phyloP scores from a whole-genome alignment of 2,329 filamentous ascomycete genomes.

The Parascedosporium putredinis region DNA sequence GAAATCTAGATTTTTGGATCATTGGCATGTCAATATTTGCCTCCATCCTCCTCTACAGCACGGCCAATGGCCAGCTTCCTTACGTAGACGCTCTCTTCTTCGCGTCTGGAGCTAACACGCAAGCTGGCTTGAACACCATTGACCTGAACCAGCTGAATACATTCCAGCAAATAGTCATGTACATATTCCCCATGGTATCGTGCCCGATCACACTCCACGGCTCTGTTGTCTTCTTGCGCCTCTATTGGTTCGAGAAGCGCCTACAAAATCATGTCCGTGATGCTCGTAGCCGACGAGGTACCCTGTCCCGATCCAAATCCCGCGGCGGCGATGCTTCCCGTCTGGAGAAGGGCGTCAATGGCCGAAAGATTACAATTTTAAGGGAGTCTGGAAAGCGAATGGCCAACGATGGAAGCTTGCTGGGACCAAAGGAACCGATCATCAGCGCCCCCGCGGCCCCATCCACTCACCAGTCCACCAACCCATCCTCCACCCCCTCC shows the following conservation, averaged over 20 bases:
- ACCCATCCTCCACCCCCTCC: constrained; percentile 5
- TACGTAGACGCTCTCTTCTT: constrained; percentile 91
- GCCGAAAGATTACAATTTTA: constrained; percentile 56
- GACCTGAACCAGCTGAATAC: constrained; percentile 57
- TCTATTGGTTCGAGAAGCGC: constrained; percentile 97
- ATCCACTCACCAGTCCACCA: no score
- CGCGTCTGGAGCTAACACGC: constrained; percentile 73
- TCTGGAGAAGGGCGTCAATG: constrained; percentile 54
- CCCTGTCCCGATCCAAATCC: constrained; percentile 51
- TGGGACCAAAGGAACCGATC: background rate
- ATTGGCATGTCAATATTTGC: constrained; percentile 61
- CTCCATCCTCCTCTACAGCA: constrained; percentile 65
- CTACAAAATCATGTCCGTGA: constrained; percentile 78
- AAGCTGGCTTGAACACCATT: constrained; percentile 82
- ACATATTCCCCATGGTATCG: constrained; percentile 59
- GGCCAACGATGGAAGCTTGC: constrained; percentile 43
- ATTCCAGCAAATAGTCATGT: constrained; percentile 65
- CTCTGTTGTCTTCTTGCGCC: constrained; percentile 78
- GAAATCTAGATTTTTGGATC: constrained; percentile 61
- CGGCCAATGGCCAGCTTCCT: constrained; percentile 43
- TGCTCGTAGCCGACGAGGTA: constrained; percentile 54
- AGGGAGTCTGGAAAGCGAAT: constrained; percentile 46
- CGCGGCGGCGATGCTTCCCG: constrained; percentile 27
- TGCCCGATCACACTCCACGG: constrained; percentile 81
- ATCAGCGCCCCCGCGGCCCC: background rate